Base-by-base conservation (phyloP, 1,284 basidiomycete genomes). In the Schizopora paradoxa region DNA sequence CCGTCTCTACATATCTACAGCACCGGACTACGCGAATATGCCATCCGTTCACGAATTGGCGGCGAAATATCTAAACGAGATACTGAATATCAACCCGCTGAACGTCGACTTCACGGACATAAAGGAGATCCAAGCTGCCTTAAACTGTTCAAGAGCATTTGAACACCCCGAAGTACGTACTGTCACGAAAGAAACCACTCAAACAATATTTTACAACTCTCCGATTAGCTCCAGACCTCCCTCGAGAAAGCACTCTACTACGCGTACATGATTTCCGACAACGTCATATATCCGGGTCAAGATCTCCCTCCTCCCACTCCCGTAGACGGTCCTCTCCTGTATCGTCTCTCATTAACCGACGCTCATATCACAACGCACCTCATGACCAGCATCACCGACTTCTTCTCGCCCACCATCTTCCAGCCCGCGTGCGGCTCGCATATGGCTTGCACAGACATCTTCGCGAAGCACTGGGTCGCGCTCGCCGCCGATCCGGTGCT, bases 341-440 rank as follows among this genome's bases (percentile, higher is more conserved):
- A n/a, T 22, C 4, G 43, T 34, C 49, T 66, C 34, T 46, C 53
- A 8, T 48, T 51, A 7, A 48, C 54, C 26, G 60, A 60, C 32
- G 27, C 58, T 5, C 52, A 54, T 36, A 63, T 63, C 21, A 77
- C 74, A 51, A 61, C 59, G 49, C 55, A 56, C 11, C 64, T 80
- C 28, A 73, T 78, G 69, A 61, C 62, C 5, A 57, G 59, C 18
- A 58, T 86, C 48, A 75, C 86, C 47, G 69, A 68, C 1, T 70
- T 82, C 58, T 85, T 86, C 58, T 82, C 82, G 0, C 81, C 85
- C 1, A 67, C 79, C 34, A 64, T 87, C 2, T 86, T 86, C 60
- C 85, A 85, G 3, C 74, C 81, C 32, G 73, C 80, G 13, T 71
- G 75, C 5, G 79, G 79, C 11, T 64, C 69, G 2, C 84, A 86